These are phyloP conservation scores for Ochetophila trinervis DNA, from an alignment of 306 rosid species.

Conservation along the genomic window DNA sequence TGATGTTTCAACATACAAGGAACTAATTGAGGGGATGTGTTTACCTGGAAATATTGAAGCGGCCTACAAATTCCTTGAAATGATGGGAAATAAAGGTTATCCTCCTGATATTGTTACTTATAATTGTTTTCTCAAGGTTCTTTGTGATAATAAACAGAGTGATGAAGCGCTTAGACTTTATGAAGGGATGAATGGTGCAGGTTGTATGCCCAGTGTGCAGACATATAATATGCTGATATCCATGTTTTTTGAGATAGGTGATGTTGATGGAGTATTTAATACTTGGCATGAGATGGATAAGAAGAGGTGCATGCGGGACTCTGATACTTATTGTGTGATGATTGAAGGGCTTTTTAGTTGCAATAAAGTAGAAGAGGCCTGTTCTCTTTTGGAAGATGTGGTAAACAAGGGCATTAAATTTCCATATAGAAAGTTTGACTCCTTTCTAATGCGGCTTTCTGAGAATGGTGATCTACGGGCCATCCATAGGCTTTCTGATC, in stretches of 20 bases:
- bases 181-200: conserved; percentile 54
- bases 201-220: conserved; percentile 79
- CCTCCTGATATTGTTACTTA: conserved; percentile 84
- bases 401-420: conserved; percentile 61
- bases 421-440: conserved; percentile 70
- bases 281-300: conserved; percentile 80
- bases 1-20: conserved; percentile 87
- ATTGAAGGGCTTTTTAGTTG: conserved; percentile 79
- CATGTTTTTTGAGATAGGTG: conserved; percentile 71
- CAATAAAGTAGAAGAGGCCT: conserved; percentile 59
- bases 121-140: conserved; percentile 89
- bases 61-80: conserved; percentile 78
- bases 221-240: conserved; percentile 81
- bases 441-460: conserved; percentile 67
- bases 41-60: conserved; percentile 62
- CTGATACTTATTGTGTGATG: conserved; percentile 68
- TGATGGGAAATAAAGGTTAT: conserved; percentile 95
- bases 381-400: conserved; percentile 70
- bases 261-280: conserved; percentile 71
- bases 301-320: conserved; percentile 50
- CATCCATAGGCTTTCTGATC: conserved; percentile 76
- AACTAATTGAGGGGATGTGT: conserved; percentile 84
- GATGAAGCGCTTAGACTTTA: conserved; percentile 73
- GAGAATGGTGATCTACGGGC: conserved; percentile 65
- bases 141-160: conserved; percentile 64